These are phyloP conservation scores for Aspergillus latus DNA, from an alignment of 2,329 filamentous ascomycete genomes.

Conservation along the genomic window DNA sequence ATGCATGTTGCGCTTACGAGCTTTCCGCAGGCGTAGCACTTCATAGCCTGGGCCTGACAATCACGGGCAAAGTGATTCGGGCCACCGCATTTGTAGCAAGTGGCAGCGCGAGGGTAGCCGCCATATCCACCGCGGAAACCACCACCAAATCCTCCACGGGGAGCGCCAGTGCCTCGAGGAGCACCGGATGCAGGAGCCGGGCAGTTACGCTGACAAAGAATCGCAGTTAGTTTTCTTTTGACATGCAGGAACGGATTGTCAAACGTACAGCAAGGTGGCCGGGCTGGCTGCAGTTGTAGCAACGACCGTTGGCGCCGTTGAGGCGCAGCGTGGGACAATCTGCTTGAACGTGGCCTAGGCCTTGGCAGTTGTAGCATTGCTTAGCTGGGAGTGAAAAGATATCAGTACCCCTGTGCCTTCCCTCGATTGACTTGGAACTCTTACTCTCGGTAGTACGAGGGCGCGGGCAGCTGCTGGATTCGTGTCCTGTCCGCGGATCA, in stretches of 20 bases:
- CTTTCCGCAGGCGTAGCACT: slow-evolving; percentile 97
- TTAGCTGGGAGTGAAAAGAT: slow-evolving; percentile 61
- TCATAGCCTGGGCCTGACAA: slow-evolving; percentile 97
- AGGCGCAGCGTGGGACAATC: slow-evolving; percentile 96
- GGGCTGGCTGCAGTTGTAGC: slow-evolving; percentile 93
- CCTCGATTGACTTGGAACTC: slow-evolving; percentile 28
- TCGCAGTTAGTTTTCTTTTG: slow-evolving; percentile 6
- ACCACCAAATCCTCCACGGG: slow-evolving; percentile 65
- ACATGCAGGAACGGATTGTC: slow-evolving; percentile 3
- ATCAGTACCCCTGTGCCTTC: slow-evolving; percentile 17
- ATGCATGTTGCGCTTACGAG: slow-evolving; percentile 48
- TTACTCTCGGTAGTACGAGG: slow-evolving; percentile 90
- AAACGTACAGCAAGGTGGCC: slow-evolving; percentile 82
- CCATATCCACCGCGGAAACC: slow-evolving; percentile 72
- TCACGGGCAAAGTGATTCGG: slow-evolving; percentile 98
- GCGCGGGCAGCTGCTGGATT: slow-evolving; percentile 95
- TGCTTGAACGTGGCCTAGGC: slow-evolving; percentile 95
- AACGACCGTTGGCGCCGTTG: slow-evolving; percentile 80
- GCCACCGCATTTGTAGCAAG: slow-evolving; percentile 71
- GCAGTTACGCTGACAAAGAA: slow-evolving; percentile 68
- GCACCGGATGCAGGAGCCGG: slow-evolving; percentile 67
- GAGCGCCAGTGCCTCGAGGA: slow-evolving; percentile 64
- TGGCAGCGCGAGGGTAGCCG: slow-evolving; percentile 56
- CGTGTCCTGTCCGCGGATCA: slow-evolving; percentile 64
- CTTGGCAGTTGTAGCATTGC: slow-evolving; percentile 99